A percentile compares a stretch with the other conserved stretches of the same genome.
Evolutionary conservation across 371 early-diverging fungal species (phyloP).

Genomic region (Batrachochytrium dendrobatidis): DNA sequence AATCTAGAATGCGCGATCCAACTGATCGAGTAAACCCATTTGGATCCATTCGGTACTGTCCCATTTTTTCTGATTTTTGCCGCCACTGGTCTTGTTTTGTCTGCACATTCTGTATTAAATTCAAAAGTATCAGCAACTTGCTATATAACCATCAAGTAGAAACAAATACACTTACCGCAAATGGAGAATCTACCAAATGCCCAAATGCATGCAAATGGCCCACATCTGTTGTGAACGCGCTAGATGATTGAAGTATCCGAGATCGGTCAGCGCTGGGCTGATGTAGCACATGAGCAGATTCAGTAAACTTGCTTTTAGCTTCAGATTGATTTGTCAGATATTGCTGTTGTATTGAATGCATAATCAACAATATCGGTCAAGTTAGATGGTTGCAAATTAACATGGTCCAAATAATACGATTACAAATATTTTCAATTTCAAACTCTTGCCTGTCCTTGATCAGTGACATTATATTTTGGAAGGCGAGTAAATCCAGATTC

Average conservation of each 20-base stretch:
- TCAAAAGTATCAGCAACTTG: too few species aligned
- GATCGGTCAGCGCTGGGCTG: not conserved
- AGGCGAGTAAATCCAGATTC: not conserved
- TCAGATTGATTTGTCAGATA: not conserved
- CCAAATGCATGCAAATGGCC: not conserved
- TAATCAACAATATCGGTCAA: too few species aligned
- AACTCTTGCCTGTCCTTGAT: not conserved
- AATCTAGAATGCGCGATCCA: not conserved
- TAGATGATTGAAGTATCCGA: not conserved
- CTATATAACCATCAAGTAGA: too few species aligned
- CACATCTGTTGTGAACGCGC: not conserved
- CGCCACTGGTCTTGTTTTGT: too few species aligned
- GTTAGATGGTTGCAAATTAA: too few species aligned
- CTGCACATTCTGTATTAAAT: too few species aligned
- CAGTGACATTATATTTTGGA: not conserved
- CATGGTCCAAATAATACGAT: too few species aligned
- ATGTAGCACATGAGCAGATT: slow-evolving; percentile 1
- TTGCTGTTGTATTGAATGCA: slow-evolving; percentile 1
- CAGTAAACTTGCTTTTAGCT: not conserved
- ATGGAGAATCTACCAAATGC: not conserved
- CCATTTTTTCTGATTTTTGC: too few species aligned
- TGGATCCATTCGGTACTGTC: not conserved
- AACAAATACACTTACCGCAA: slow-evolving; percentile 1
- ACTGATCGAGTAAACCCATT: not conserved
- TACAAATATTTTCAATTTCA: too few species aligned